phyloP scores from a whole-genome alignment of 2,329 filamentous ascomycete species.

The Biscogniauxia sp. region DNA sequence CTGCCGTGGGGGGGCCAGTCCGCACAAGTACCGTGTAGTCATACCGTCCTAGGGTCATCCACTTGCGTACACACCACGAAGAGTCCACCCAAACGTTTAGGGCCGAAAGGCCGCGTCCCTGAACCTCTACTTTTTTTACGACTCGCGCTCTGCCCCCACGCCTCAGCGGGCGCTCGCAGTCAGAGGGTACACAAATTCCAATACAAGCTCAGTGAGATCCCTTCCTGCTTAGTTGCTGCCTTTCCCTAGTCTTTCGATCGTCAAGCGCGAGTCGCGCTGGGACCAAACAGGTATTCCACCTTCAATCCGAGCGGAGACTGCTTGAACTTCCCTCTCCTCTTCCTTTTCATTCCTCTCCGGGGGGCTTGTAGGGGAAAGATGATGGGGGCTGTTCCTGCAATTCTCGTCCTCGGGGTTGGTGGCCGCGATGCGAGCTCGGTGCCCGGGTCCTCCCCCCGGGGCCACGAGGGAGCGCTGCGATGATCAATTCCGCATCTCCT shows the following conservation, averaged over 20 bases:
- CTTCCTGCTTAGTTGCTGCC: neutral
- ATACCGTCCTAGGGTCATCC: neutral
- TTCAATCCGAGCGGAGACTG: neutral
- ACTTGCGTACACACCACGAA: constrained; percentile 1
- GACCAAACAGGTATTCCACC: neutral
- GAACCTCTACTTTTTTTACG: neutral
- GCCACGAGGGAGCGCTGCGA: neutral
- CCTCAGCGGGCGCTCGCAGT: neutral
- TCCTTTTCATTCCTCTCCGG: no score
- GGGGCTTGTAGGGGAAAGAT: no score
- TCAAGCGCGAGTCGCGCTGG: neutral
- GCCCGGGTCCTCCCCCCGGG: neutral
- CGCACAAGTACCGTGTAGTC: neutral
- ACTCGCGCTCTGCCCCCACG: neutral
- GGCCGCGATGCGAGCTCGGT: neutral
- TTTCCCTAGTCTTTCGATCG: neutral
- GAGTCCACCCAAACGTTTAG: neutral
- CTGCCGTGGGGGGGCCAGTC: constrained; percentile 2
- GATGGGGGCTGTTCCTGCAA: neutral
- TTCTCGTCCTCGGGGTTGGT: constrained; percentile 1
- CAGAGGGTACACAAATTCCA: constrained; percentile 1
- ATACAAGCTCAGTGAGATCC: neutral
- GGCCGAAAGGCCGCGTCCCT: neutral
- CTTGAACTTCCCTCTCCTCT: neutral
- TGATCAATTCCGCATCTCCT: no score